Base-by-base conservation (phyloP, 192 early-diverging fungal species). In the Kickxella alabastrina region DNA sequence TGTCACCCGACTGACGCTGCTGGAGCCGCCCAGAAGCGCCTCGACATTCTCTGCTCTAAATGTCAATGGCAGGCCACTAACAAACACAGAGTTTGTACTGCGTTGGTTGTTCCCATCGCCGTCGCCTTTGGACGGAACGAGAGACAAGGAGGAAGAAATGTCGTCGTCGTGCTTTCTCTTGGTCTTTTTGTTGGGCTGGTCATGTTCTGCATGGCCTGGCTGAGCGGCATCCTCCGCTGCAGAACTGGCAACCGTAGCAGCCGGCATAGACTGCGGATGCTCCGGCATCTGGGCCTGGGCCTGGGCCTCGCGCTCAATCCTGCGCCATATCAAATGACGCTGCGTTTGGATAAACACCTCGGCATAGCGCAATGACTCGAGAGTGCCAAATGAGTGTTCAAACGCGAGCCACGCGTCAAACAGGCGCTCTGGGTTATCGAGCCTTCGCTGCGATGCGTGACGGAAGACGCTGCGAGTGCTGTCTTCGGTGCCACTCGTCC, bases 381-480 rank as follows among this genome's bases (percentile, higher is more conserved):
- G 13, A 3, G 52, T 39, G 13, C 69, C 69, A 6, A 27, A 45
- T 10, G 34, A 6, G 32, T 57, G 31, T 39, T 73, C 69, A 39
- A 73, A 65, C n/a, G 38, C 35, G 13, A 57, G 28, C 69, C 69
- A 73, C 9, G 45, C 43, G 25, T 57, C 54, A 53, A 65, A 73
- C 40, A 73, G 47, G 19, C 57, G 62, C 23, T 63, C 69, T 0
- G 62, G 57, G 27, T 60, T 54, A 36, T 73, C 69, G 6, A 73
- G 62, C 39, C 31, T 61, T 23, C 69, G 62, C 54, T 73, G 69
- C 0, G 69, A 43, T n/a, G 62, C 69, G 14, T 61, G 69, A 15
- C 62, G 69, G 36, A 57, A 73, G 6, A 73, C 54, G 22, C 49
- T 57, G 23, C 69, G 57, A 9, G 62, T 58, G 26, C 36, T 61